Base-by-base conservation (phyloP, 1,284 basidiomycete genomes). In the Pseudozyma tsukubaensis region DNA sequence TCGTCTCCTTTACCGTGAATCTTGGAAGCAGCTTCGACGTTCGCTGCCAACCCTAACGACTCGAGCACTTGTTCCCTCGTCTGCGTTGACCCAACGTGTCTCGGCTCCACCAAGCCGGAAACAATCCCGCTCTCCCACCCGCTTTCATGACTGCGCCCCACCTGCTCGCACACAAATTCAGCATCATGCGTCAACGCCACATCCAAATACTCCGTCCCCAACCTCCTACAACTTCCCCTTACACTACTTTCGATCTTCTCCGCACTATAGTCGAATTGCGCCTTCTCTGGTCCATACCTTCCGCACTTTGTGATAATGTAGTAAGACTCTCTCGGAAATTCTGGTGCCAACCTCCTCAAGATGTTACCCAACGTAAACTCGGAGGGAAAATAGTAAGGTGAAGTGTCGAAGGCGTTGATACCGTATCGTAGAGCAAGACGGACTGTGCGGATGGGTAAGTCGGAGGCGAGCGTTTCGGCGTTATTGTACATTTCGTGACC, bases 351-450 rank as follows among this genome's bases (percentile, higher is more conserved):
- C 18, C 72, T 44, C 1, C 61, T 44, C 50, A 91, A 89, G 11
- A 83, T 82, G 40, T 78, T 78, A 24, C 95, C 95, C 18, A 98
- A 87, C 1, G 97, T 88, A 66, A 92, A 89, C 86, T 98, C 95
- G 3, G 94, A 97, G 2, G 91, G 90, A 35, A 93, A 93, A 85
- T 99, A 98, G 85, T 91, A 93, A 7, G 91, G 86, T 9, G 83
- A 84, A 2, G 85, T 98, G 83, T 99, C 96, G 82, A 99, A 94
- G 0, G 92, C 92, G 50, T 87, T 89, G 68, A 98, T 91, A 18
- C 94, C 95, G 85, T 94, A 95, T 50, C 92, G 56, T 52, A 84
- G 66, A 29, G 78, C 77, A 21, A 95, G 88, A 29, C 93, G 88
- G 16, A 94, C 59, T 3, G 79, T 81, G 40, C 69, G 77, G 13